Evolutionary conservation across 176 grass and related monocot genomes (phyloP).

Genomic region (Oryza glumipatula): DNA sequence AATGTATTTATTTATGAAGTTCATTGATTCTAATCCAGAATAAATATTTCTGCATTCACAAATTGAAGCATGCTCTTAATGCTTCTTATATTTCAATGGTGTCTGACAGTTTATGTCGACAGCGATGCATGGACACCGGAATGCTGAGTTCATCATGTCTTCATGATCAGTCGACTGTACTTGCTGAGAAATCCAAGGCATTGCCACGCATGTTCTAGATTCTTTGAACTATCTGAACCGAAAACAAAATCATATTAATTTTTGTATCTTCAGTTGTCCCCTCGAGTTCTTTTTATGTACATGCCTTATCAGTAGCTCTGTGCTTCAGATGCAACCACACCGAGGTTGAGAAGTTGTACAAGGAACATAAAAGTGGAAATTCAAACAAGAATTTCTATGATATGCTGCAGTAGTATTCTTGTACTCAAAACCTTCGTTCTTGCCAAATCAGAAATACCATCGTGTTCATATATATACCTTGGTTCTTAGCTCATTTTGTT

Average conservation of each 20-base stretch:
- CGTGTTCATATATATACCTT: constrained; percentile 21
- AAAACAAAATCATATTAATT: constrained; percentile 18
- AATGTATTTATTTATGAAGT: background rate
- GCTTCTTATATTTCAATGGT: constrained; percentile 40
- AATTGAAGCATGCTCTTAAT: constrained; percentile 59
- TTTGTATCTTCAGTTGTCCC: constrained; percentile 25
- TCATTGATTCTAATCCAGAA: background rate
- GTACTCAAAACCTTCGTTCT: constrained; percentile 13
- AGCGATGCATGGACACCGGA: constrained; percentile 55
- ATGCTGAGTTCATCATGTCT: constrained; percentile 32
- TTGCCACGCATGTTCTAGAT: constrained; percentile 22
- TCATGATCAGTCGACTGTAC: background rate
- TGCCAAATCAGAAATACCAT: background rate
- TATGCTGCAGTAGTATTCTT: background rate
- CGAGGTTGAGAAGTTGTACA: constrained; percentile 25
- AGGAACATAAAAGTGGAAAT: constrained; percentile 27
- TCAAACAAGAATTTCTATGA: constrained; percentile 58
- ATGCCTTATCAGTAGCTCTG: constrained; percentile 45
- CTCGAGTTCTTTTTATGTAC: constrained; percentile 39
- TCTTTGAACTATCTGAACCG: constrained; percentile 4
- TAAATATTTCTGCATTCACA: constrained; percentile 6
- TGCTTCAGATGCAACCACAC: constrained; percentile 45
- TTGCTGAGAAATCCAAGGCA: constrained; percentile 7
- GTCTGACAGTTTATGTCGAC: constrained; percentile 77
- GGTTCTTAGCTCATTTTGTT: too few relatives aligned